These are phyloP conservation scores for Suillus americanus DNA, from an alignment of 768 basidiomycete genomes.

Conservation along the genomic window DNA sequence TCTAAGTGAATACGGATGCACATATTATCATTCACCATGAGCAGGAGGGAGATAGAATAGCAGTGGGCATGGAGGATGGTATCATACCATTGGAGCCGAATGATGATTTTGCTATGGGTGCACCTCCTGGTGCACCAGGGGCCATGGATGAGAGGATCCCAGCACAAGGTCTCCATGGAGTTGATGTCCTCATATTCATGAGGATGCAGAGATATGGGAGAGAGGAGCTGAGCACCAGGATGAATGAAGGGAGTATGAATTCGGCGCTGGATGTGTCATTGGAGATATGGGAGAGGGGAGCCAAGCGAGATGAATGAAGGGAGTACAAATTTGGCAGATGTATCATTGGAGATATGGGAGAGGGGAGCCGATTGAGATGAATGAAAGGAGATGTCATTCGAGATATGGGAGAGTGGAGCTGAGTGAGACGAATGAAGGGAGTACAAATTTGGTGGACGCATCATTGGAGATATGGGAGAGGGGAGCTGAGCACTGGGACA, in stretches of 20 bases:
- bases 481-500: conserved; percentile 7
- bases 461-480: not conserved
- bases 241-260: conserved; percentile 25
- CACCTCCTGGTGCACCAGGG: conserved; percentile 88
- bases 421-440: too few species aligned
- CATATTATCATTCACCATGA: conserved; percentile 53
- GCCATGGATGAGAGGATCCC: conserved; percentile 42
- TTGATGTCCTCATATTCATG: conserved; percentile 13
- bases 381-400: too few species aligned
- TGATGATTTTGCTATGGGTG: conserved; percentile 88
- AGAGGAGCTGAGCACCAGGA: not conserved
- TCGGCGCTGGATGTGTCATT: conserved; percentile 34
- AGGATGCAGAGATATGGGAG: not conserved
- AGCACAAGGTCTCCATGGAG: conserved; percentile 25
- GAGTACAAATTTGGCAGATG: conserved; percentile 33
- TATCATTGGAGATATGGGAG: conserved; percentile 51
- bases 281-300: conserved; percentile 14
- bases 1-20: conserved; percentile 45
- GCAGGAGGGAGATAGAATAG: conserved; percentile 41
- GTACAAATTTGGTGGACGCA: too few species aligned
- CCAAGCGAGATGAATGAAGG: conserved; percentile 17
- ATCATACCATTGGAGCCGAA: conserved; percentile 75
- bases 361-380: conserved; percentile 40
- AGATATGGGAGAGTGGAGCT: too few species aligned
- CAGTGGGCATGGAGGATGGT: conserved; percentile 64